A percentile compares a stretch with the other conserved stretches of the same genome.
Evolutionary conservation across 177 flowering plant genomes (phyloP).

Genomic region (Tripterygium wilfordii): DNA sequence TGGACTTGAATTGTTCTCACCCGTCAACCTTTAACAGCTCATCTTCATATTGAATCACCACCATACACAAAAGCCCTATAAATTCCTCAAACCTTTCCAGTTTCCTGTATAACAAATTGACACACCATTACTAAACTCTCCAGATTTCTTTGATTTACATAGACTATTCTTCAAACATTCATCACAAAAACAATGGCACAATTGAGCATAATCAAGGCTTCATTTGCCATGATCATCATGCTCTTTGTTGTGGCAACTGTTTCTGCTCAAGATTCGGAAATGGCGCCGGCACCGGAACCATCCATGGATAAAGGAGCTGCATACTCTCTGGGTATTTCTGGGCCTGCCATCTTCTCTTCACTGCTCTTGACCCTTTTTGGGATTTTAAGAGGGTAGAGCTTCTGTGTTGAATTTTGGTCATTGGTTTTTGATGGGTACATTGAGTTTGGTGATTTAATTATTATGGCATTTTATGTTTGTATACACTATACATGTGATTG

Average conservation of each 20-base stretch:
- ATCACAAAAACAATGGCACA: constrained; percentile 7
- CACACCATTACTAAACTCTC: neutral
- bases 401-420: neutral
- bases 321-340: constrained; percentile 13
- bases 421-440: no score
- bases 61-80: neutral
- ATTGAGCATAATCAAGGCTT: neutral
- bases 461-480: no score
- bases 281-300: constrained; percentile 19
- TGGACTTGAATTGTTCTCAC: neutral
- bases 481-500: no score
- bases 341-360: constrained; percentile 15
- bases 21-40: neutral
- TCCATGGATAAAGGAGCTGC: constrained; percentile 17
- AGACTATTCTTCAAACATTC: no score
- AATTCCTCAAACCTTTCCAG: neutral
- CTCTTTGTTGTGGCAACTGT: constrained; percentile 3
- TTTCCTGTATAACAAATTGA: neutral
- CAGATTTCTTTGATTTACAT: no score
- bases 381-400: constrained; percentile 6
- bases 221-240: neutral
- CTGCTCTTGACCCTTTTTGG: constrained; percentile 10
- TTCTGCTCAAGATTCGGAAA: constrained; percentile 13
- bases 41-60: neutral
- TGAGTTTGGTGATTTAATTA: no score